Percentiles rank a stretch among this genome's conserved stretches.
phyloP scores from a whole-genome alignment of 768 basidiomycete genomes.

The Pisolithus orientalis region DNA sequence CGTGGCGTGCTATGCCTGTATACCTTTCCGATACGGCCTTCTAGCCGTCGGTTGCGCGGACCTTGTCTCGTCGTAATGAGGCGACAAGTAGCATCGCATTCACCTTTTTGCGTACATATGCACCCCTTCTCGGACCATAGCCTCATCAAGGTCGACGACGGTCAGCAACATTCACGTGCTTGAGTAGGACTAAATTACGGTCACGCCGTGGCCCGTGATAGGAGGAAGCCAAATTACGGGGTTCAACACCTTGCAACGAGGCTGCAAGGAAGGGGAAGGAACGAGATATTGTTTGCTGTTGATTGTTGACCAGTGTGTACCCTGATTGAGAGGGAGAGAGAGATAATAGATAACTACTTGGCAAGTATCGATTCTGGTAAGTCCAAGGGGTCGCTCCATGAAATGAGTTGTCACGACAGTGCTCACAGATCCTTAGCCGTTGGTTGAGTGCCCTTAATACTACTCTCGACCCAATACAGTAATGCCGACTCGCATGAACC shows the following conservation, averaged over 20 bases:
- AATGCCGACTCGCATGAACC: background rate
- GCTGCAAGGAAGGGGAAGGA: background rate
- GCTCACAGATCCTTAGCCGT: background rate
- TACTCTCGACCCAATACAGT: background rate
- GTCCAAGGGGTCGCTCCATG: background rate
- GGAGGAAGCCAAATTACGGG: too few species aligned
- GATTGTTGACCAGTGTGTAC: background rate
- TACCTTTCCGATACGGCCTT: too few species aligned
- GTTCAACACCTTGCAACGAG: background rate
- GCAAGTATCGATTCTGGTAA: background rate
- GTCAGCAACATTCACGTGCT: too few species aligned
- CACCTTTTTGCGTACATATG: too few species aligned
- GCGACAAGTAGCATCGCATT: too few species aligned
- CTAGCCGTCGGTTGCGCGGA: too few species aligned
- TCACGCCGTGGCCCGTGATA: too few species aligned
- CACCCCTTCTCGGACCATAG: too few species aligned
- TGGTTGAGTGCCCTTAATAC: background rate
- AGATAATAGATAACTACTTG: background rate
- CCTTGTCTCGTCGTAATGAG: too few species aligned
- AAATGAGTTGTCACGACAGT: background rate
- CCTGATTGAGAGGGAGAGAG: background rate
- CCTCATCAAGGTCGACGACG: too few species aligned
- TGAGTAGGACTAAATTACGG: too few species aligned
- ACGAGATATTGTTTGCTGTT: background rate
- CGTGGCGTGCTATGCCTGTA: too few species aligned